A percentile compares a stretch with the other conserved stretches of the same genome.
These are phyloP conservation scores for Flaveria linearis DNA, from an alignment of 129 eudicot species.

Conservation along the genomic window DNA sequence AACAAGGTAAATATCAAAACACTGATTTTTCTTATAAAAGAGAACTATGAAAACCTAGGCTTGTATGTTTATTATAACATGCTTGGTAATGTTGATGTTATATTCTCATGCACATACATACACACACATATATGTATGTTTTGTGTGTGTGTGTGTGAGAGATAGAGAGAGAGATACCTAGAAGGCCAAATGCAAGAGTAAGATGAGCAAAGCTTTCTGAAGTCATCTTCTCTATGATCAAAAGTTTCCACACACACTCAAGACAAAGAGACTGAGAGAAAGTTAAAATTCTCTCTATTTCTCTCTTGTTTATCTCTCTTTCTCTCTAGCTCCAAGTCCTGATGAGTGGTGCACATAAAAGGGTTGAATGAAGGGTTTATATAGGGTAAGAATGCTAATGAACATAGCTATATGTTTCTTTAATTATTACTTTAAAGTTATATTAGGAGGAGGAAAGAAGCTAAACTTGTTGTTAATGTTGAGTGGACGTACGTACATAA, in stretches of 20 bases:
- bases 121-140: too few species aligned
- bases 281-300: not conserved
- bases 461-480: conserved; percentile 22
- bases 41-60: not conserved
- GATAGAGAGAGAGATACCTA: conserved; percentile 39
- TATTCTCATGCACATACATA: conserved; percentile 13
- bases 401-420: not conserved
- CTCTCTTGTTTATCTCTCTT: conserved; percentile 3
- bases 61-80: not conserved
- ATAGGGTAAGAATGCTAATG: conserved; percentile 23
- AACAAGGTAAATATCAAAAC: not conserved
- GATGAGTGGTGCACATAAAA: conserved; percentile 38
- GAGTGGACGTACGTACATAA: conserved; percentile 26
- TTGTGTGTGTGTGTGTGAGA: too few species aligned
- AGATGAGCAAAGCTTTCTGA: conserved; percentile 39
- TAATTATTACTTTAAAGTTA: not conserved
- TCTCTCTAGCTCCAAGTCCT: conserved; percentile 24
- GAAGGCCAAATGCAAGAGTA: conserved; percentile 80
- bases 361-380: conserved; percentile 27
- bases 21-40: not conserved
- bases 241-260: conserved; percentile 37
- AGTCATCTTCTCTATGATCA: conserved; percentile 24
- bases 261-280: conserved; percentile 34
- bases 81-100: conserved; percentile 19
- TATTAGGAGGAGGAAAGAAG: conserved; percentile 28